Evolutionary conservation across 208 protist genomes (phyloP).

Genomic region (Acanthamoeba sp.): DNA sequence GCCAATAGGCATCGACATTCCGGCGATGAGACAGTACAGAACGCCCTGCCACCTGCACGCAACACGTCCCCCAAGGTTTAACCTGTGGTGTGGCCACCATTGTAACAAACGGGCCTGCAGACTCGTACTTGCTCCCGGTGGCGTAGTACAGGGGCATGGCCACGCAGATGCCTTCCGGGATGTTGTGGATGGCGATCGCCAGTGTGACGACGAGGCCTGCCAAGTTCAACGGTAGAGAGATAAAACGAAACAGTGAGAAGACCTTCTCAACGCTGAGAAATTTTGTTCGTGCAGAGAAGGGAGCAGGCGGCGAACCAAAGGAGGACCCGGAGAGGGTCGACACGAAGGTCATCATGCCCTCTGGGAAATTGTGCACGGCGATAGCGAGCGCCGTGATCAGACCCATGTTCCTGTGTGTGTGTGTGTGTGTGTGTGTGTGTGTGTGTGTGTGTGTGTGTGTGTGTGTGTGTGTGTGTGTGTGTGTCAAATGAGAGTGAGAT

Average conservation of each 20-base stretch:
- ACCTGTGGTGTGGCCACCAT: not conserved
- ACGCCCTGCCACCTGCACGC: slow-evolving; percentile 74
- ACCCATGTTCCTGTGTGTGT: slow-evolving; percentile 75
- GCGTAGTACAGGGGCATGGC: slow-evolving; percentile 82
- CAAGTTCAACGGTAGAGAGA: not conserved
- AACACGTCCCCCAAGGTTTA: too few relatives aligned
- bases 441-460: not conserved
- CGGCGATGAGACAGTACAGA: slow-evolving; percentile 75
- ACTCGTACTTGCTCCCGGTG: slow-evolving; percentile 53
- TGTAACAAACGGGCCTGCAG: not conserved
- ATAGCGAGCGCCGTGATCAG: slow-evolving; percentile 84
- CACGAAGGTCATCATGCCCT: slow-evolving; percentile 85
- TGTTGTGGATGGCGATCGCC: slow-evolving; percentile 84
- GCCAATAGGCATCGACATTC: slow-evolving; percentile 77
- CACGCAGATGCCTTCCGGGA: slow-evolving; percentile 85
- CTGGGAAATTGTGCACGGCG: slow-evolving; percentile 85
- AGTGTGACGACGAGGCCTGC: slow-evolving; percentile 75
- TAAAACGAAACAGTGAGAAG: not conserved
- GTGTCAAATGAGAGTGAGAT: not conserved
- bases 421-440: not conserved
- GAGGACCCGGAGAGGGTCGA: slow-evolving; percentile 64
- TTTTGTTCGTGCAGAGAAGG: not conserved
- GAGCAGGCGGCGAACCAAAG: slow-evolving; percentile 4
- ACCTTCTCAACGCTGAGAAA: not conserved
- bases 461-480: not conserved